Percentiles rank a stretch among this genome's conserved stretches.
These are phyloP conservation scores for Nigrospora oryzae DNA, from an alignment of 2,329 filamentous ascomycete genomes.

Conservation along the genomic window DNA sequence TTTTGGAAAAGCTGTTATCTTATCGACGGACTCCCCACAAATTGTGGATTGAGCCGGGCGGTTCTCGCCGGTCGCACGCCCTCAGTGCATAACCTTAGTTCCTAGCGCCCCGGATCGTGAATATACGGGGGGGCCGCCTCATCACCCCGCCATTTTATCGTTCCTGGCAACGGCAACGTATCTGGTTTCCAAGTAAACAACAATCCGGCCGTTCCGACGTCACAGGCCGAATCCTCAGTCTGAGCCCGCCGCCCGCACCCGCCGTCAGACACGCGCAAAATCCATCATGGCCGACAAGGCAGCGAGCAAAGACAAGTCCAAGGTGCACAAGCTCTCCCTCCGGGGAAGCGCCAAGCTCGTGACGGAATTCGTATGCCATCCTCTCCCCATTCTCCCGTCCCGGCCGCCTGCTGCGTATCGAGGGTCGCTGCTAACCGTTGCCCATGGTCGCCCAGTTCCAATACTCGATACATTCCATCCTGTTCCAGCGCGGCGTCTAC, in stretches of 20 bases:
- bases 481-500: constrained; percentile 82
- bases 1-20: constrained; percentile 3
- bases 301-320: constrained; percentile 61
- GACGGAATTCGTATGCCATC: constrained; percentile 74
- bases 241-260: too few species aligned
- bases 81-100: too few species aligned
- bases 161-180: neutral
- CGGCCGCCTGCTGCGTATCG: neutral
- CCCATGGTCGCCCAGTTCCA: constrained; percentile 58
- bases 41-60: neutral
- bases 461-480: constrained; percentile 95
- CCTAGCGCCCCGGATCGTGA: neutral
- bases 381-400: neutral
- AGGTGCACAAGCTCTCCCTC: constrained; percentile 88
- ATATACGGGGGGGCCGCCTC: neutral
- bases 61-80: too few species aligned
- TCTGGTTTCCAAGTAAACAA: constrained; percentile 1
- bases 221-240: too few species aligned
- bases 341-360: constrained; percentile 81
- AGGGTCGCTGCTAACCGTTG: neutral
- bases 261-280: too few species aligned
- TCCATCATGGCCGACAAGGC: constrained; percentile 15
- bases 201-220: neutral
- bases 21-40: neutral
- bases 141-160: constrained; percentile 1